Percentiles rank a stretch among this genome's conserved stretches.
phyloP scores from a whole-genome alignment of 805 yeast species.

The Metschnikowia lochheadii region DNA sequence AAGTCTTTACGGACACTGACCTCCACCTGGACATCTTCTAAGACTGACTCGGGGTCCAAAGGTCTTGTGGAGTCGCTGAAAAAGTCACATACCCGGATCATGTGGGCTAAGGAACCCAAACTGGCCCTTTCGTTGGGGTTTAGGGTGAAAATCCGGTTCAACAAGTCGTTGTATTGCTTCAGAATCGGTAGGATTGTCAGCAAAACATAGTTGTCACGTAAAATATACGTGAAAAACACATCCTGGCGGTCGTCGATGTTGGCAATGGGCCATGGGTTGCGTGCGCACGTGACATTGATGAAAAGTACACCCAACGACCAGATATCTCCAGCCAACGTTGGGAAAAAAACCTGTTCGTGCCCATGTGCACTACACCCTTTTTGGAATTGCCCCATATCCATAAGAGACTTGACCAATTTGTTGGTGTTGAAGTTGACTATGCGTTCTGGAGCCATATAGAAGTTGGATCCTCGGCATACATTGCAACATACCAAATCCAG shows the following conservation, averaged over 20 bases:
- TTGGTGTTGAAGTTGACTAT: constrained; percentile 42
- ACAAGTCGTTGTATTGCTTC: constrained; percentile 50
- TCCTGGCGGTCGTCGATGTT: constrained; percentile 48
- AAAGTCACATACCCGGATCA: constrained; percentile 32
- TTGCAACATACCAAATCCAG: constrained; percentile 56
- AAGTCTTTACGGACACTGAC: background rate
- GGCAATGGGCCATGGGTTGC: constrained; percentile 91
- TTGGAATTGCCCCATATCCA: constrained; percentile 29
- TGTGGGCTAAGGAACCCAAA: constrained; percentile 37
- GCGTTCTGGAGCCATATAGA: constrained; percentile 92
- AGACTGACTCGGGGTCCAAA: background rate
- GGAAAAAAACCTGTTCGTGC: constrained; percentile 40
- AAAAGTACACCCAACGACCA: constrained; percentile 85
- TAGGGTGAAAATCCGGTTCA: constrained; percentile 42
- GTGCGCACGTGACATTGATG: constrained; percentile 72
- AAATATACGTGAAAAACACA: constrained; percentile 61
- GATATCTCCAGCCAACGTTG: constrained; percentile 75
- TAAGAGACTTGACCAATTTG: constrained; percentile 21
- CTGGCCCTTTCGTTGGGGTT: constrained; percentile 48
- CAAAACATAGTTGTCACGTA: constrained; percentile 49
- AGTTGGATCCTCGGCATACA: constrained; percentile 80
- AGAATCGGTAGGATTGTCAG: constrained; percentile 71
- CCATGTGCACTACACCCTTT: constrained; percentile 1
- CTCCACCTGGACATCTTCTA: background rate
- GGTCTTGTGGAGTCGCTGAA: constrained; percentile 20